Base-by-base conservation (phyloP, 805 yeast species). In the Kodamaea restingae region DNA sequence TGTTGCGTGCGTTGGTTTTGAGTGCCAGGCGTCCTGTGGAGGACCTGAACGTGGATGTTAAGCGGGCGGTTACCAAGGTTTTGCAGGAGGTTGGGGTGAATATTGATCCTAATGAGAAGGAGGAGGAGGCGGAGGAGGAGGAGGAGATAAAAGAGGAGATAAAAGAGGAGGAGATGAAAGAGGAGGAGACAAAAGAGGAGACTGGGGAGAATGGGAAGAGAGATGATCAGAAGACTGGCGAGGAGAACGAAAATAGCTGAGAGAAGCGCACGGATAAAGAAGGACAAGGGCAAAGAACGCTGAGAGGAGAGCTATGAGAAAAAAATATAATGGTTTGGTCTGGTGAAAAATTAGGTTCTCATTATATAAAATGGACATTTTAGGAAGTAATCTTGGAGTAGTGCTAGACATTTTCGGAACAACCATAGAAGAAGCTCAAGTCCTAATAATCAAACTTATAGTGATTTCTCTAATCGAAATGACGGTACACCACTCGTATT, bases 1-100 rank as follows among this genome's bases (percentile, higher is more conserved):
- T 67, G 27, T 52, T 57, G 30, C 51, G 66, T 31, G 56, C 58
- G 11, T 45, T 68, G 40, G 55, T 68, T 10, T 44, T 64, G 35
- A 48, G 52, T 2, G 47, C 55, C 38, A 57, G 70, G 42, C 56
- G 52, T 42, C 62, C 64, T 4, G 34, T 41, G 14, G 60, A 54
- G 25, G 52, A 54, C 38, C 45, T 48, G 2, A 31, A 47, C 33
- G 38, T 25, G 4, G 35, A 42, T 15, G 50, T 60, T 10, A 50
- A 55, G 21, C 33, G 27, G 2, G 52, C 46, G 32, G 47, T 60
- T 7, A 43, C 36, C 25, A 39, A 40, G n/a, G 42, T 62, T 6
- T 54, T 67, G 36, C 31, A 33, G 33, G 45, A 38, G 10, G 35
- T 28, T 22, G 33, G 36, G 26, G 48, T 36, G 38, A 46, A 38